Base-by-base conservation (phyloP, 352 stramenopile genomes). In the Pythium aphanidermatum region DNA sequence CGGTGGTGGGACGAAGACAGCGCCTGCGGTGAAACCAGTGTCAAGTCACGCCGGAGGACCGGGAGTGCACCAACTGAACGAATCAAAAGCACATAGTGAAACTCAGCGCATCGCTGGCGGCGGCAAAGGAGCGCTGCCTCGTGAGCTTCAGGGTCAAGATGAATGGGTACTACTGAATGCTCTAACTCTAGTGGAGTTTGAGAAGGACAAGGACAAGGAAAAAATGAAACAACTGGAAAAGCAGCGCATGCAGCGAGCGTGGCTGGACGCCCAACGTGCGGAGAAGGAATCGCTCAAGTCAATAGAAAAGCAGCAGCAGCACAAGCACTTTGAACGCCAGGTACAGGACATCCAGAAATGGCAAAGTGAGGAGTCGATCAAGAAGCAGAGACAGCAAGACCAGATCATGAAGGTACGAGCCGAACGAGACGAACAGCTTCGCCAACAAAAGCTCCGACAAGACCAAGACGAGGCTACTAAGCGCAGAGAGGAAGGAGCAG, bases 121-220 rank as follows among this genome's bases (percentile, higher is more conserved):
- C n/a, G n/a, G n/a, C n/a, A n/a, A n/a, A n/a, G n/a, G n/a, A n/a
- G n/a, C n/a, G 13, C 30, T 60, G n/a, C 23, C 35, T 25, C 41
- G 60, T 17, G 55, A 61, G 24, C 51, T 82, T 1, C 65, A 74
- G 28, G 58, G 49, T 4, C 70, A 82, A 25, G 74, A 87, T 43
- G 74, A 87, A 48, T 87, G 74, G 74, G 74, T 87, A 12, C 59
- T 87, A 40, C 65, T 87, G 10, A 84, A 87, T 38, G 74, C 74
- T 10, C 64, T 87, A 21, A 82, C 70, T 21, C 63, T 83, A n/a
- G 72, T 87, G 17, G 74, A 87, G 46, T 83, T 71, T 51, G 74
- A 87, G 35, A 76, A 65, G 28, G 68, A 78, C 32, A 65, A 81
- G 26, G 61, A 70, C 38, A 64, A 64, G 14, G 70, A 74, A 21